phyloP scores from a whole-genome alignment of 2,329 filamentous ascomycete genomes.

The Cercospora zeae-maydis region DNA sequence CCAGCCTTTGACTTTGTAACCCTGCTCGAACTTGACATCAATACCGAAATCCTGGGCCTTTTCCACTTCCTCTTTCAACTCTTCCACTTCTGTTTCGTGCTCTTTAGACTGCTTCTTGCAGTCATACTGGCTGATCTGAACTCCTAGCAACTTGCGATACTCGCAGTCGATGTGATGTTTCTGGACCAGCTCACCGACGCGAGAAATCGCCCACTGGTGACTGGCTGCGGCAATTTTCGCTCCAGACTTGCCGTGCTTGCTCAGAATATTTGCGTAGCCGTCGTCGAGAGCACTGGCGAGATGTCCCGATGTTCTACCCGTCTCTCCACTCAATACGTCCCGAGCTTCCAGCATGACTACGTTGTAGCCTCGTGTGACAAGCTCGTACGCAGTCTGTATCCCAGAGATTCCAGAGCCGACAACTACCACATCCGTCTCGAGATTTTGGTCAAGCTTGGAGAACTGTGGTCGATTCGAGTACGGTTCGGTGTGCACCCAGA shows the following conservation, averaged over 20 bases:
- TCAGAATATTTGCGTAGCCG: conserved; percentile 49
- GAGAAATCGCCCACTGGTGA: conserved; percentile 53
- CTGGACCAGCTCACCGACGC: conserved; percentile 50
- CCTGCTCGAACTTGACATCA: conserved; percentile 43
- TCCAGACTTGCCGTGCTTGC: conserved; percentile 51
- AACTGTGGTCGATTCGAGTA: conserved; percentile 47
- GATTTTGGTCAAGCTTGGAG: conserved; percentile 41
- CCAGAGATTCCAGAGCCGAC: conserved; percentile 54
- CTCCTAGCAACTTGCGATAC: conserved; percentile 50
- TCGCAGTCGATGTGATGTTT: conserved; percentile 55
- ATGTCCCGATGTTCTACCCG: conserved; percentile 54
- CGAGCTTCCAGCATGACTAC: conserved; percentile 55
- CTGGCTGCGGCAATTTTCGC: conserved; percentile 52
- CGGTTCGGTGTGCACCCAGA: conserved; percentile 52
- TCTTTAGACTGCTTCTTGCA: conserved; percentile 37
- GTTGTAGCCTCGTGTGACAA: conserved; percentile 49
- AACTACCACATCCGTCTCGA: conserved; percentile 50
- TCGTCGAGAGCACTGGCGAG: conserved; percentile 55
- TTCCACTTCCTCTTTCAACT: conserved; percentile 47
- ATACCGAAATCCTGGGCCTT: conserved; percentile 46
- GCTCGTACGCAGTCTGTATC: conserved; percentile 52
- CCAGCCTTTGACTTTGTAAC: conserved; percentile 52
- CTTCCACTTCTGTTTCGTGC: conserved; percentile 47
- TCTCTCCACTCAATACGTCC: conserved; percentile 54
- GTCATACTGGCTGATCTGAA: conserved; percentile 51